Base-by-base conservation (phyloP, 1,139 yeast species). In the Kodamaea suecica region DNA sequence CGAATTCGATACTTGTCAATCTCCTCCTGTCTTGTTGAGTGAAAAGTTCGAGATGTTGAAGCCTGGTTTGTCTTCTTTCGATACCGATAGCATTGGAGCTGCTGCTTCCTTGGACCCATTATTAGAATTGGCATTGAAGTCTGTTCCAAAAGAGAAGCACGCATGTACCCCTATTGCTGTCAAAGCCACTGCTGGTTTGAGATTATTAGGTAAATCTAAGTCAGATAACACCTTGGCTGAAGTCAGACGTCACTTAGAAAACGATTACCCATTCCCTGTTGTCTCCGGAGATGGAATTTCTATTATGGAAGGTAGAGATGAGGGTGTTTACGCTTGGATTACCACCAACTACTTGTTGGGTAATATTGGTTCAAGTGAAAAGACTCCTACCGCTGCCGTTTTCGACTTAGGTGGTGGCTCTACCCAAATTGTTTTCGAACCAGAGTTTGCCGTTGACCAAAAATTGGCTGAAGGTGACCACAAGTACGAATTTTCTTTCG, bases 291-390 rank as follows among this genome's bases (percentile, higher is more conserved):
- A 86, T 40, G 97, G 97, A 39, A 73, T 92, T 39, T 74, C 90
- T 8, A 84, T 92, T 50, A 90, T 92, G 97, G 92, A 85, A 39
- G 98, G 98, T 48, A 82, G 78, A 43, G 95, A 90, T 51, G 98
- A 92, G 66, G 99, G 98, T 57, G 97, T 92, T n/a, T 92, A 79
- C 53, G 98, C 98, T 1, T 92, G 99, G 99, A 84, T 92, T 57
- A 92, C 98, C 25, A 82, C 97, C 35, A 92, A 92, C 66, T 92
- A 81, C 59, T 68, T 92, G 45, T 73, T 92, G 48, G 97, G 97
- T 28, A 90, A 90, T 62, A 87, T 92, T 56, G 97, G 97, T 17
- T 66, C 80, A 17, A 61, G 76, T 14, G 82, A 77, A 32, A 78
- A 79, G 60, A 59, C 64, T 20, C 85, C 92, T 21, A 92, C 98